Base-by-base conservation (phyloP, 1,284 basidiomycete genomes). In the Chiua sp. region DNA sequence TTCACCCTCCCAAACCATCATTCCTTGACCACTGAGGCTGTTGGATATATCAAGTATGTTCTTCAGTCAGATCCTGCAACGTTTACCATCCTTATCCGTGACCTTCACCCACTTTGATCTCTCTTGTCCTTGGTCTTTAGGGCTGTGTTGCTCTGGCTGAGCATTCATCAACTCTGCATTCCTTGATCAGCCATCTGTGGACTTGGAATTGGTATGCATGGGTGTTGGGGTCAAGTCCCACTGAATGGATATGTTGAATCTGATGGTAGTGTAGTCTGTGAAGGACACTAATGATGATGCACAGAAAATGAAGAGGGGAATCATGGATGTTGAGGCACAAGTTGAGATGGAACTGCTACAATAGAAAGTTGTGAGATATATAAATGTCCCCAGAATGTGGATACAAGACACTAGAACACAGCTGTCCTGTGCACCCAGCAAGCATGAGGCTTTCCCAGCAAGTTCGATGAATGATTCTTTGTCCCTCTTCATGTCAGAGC, bases 1-100 rank as follows among this genome's bases (percentile, higher is more conserved):
- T 48, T 54, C 16, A 3, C 55, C 61, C 39, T 56, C 39, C 61
- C 59, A 62, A 5, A 62, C 55, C 2, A 35, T 61, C 6, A 23
- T 57, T 0, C 61, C 59, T 20, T 5, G 47, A 44, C 59, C 42
- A 22, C 26, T 4, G 4, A 61, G 32, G 39, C 39, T 55, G 37
- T 62, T 52, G 15, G 61, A 57, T 11, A 62, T 57, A 2, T 11
- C 23, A 1, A 62, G 33, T 7, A 60, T 4, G 1, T 20, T 53
- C 7, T 2, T 44, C 3, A 59, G 56, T 23, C 37, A 28, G 10
- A 59, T 30, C 32, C 47, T 57, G 54, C 11, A 20, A n/a, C 4
- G 11, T 0, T 47, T 3, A 7, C 39, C 16, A 6, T 51, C 2
- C 49, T 39, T 20, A 4, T 57, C 35, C 1, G 32, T 42, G 39